Evolutionary conservation across 805 yeast species (phyloP), one percentile per base, ranked within the genome.

Genomic region (Cyberlindnera nakhonratchasimensis): DNA sequence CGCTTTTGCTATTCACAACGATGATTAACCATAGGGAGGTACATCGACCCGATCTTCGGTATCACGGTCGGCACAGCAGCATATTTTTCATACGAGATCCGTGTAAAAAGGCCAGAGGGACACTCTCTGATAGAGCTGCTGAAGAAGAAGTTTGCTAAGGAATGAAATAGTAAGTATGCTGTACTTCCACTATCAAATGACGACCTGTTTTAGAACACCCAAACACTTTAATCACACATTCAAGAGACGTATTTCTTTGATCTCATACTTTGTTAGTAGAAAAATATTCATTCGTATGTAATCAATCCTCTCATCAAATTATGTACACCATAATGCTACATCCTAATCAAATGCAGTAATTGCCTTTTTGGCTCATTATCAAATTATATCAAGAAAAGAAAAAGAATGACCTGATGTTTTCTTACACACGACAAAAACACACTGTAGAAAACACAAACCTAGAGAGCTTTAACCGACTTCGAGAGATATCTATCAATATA

Each of bases 31-130:
- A 17, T 33, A 23, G 5, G 16, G 36, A 72, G 82, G 54, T 64
- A 69, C 48, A 58, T 74, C 9, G 95, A 85, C 57, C 88, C 91
- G 5, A 21, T 81, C 3, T 73, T 82, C 48, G 90, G 84, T 3
- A 54, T 83, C 3, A 57, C 69, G 0, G 71, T 83, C 2, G 95
- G 95, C 1, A 70, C 74, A 0, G 62, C 74, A 7, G 77, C 88
- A 5, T 85, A 79, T 58, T 80, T 75, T 49, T 63, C 79, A 9
- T 79, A 80, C 50, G 95, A 85, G 57, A 63, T 57, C 45, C 69
- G 85, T 51, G 70, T 70, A 1, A 77, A 75, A 3, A 69, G 86
- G 50, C 70, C 71, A 25, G 72, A 70, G 38, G 88, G 86, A 11
- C 87, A 81, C 47, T 62, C 72, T 2, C 61, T 84, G 53, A 71